These are phyloP conservation scores for Boletus albobrunnescens DNA, from an alignment of 1,284 basidiomycete species.

Conservation along the genomic window DNA sequence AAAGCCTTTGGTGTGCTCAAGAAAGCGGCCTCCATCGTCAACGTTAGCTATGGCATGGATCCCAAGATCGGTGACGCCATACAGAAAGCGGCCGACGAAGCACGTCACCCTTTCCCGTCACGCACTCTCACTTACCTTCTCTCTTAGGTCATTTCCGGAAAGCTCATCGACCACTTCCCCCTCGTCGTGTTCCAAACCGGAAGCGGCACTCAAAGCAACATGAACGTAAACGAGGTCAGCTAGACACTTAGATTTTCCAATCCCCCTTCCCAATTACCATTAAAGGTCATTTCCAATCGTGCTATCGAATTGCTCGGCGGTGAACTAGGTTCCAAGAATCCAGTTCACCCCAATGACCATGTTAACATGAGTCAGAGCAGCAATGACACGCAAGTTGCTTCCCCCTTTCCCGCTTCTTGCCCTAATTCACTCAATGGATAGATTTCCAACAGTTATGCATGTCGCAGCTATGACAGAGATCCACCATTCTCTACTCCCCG, in stretches of 20 bases:
- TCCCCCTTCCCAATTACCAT: not conserved
- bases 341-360: constrained; percentile 99
- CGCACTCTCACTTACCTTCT: constrained; percentile 5
- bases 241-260: not conserved
- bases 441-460: constrained; percentile 99
- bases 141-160: constrained; percentile 86
- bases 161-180: constrained; percentile 94
- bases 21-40: constrained; percentile 94
- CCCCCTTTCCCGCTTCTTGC: not conserved
- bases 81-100: constrained; percentile 92
- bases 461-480: constrained; percentile 94
- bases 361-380: constrained; percentile 99
- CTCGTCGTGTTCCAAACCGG: constrained; percentile 99
- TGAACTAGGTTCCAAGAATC: constrained; percentile 92
- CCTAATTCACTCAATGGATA: constrained; percentile 31
- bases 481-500: constrained; percentile 77
- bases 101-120: constrained; percentile 32
- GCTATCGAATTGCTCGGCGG: constrained; percentile 98
- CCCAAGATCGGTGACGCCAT: constrained; percentile 88
- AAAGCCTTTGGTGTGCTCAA: constrained; percentile 98
- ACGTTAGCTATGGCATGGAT: constrained; percentile 88
- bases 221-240: constrained; percentile 95
- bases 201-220: constrained; percentile 98
- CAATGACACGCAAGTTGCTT: constrained; percentile 82
- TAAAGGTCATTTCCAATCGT: constrained; percentile 93